Base-by-base conservation (phyloP, 2,329 filamentous ascomycete genomes). In the Emydomyces testavorans region DNA sequence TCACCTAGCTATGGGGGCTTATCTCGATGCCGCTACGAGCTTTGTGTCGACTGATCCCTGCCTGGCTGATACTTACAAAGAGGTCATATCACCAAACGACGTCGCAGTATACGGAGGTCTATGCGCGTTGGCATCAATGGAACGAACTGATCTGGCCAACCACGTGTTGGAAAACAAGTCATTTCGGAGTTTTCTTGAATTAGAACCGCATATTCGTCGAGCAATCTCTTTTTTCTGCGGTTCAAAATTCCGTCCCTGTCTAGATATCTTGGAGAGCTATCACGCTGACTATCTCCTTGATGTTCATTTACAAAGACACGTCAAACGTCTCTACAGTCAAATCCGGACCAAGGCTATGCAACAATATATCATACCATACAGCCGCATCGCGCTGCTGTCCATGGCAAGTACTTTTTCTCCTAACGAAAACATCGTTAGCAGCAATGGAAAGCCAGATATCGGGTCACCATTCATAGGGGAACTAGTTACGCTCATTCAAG, bases 291-390 rank as follows among this genome's bases (percentile, higher is more conserved):
- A 92, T 62, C 73, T 89, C n/a, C 78, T 96, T 4, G 92, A 98
- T 60, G 71, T 94, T 16, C 83, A 94, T 63, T 76, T 98, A 5
- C 81, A 85, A 50, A 78, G 74, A 52, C 85, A 94, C 54, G 71
- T 95, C 15, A 61, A 74, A 31, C 67, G 70, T 1, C 72, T 98
- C 16, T 92, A 89, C 67, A 71, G 75, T 8, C 71, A 73, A 40
- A 88, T 98, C 56, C 80, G 92, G 50, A 84, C 77, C 59, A 95
- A 95, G 70, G 90, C 89, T 59, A 95, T 98, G 50, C 78, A 89
- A 20, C 86, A 94, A 60, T 96, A 95, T 67, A 83, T 94, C 57
- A 75, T 86, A 20, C 89, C 92, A 0, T 98, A 94, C 65, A 93
- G 83, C 35, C 82, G 82, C 55, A 87, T 95, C 52, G 89, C 84